phyloP scores from a whole-genome alignment of 1,139 yeast genomes.

The Pneumocystis carinii region DNA sequence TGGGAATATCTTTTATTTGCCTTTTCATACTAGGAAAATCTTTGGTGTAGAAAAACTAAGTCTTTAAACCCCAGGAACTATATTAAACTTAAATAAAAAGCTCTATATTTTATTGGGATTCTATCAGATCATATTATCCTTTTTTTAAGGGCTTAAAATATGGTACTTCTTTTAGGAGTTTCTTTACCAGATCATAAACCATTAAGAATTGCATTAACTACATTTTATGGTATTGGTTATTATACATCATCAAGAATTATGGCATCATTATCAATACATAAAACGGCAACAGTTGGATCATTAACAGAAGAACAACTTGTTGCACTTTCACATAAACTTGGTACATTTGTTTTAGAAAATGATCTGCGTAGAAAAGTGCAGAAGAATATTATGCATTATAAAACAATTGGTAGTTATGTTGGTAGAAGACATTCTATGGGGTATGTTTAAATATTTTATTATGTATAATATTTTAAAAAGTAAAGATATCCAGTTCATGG shows the following conservation, averaged over 20 bases:
- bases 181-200: not conserved
- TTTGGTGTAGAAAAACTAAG: too few relatives aligned
- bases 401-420: slow-evolving; percentile 66
- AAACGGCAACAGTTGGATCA: slow-evolving; percentile 88
- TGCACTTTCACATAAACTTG: slow-evolving; percentile 72
- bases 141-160: not conserved
- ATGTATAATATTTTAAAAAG: not conserved
- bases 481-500: not conserved
- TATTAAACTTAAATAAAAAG: too few relatives aligned
- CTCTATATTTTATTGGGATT: too few relatives aligned
- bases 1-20: too few relatives aligned
- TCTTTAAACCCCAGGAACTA: too few relatives aligned
- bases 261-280: slow-evolving; percentile 80
- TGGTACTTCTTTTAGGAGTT: not conserved
- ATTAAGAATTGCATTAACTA: slow-evolving; percentile 6
- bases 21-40: too few relatives aligned
- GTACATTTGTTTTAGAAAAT: slow-evolving; percentile 72
- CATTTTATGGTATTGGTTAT: slow-evolving; percentile 70
- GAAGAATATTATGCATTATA: slow-evolving; percentile 66
- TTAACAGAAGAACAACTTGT: slow-evolving; percentile 75
- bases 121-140: not conserved
- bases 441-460: slow-evolving; percentile 7
- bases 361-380: slow-evolving; percentile 66
- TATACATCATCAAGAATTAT: slow-evolving; percentile 63
- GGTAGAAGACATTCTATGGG: slow-evolving; percentile 86